Evolutionary conservation across 441 rosid genomes (phyloP).

Genomic region (Brassica balearica): DNA sequence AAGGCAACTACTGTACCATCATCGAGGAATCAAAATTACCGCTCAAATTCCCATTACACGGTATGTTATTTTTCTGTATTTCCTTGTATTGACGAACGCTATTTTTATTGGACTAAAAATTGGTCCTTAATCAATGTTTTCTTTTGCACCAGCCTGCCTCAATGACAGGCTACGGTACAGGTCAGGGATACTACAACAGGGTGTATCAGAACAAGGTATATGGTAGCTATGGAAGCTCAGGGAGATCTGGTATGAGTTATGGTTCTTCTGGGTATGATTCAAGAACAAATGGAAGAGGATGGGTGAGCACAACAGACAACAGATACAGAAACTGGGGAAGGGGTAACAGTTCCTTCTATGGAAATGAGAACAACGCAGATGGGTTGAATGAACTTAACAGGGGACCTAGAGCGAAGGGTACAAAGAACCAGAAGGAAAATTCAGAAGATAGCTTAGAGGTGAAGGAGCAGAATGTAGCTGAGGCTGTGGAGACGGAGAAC

Average conservation of each 20-base stretch:
- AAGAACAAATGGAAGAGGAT: conserved; percentile 65
- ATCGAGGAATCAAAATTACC: conserved; percentile 68
- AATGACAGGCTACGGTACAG: conserved; percentile 57
- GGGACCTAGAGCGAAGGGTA: conserved; percentile 85
- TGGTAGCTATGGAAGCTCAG: conserved; percentile 67
- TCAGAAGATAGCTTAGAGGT: conserved; percentile 37
- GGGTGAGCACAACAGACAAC: conserved; percentile 59
- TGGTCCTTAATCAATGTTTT: not conserved
- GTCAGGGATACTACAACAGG: conserved; percentile 66
- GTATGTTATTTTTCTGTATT: conserved; percentile 42
- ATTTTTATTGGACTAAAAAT: not conserved
- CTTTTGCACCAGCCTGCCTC: conserved; percentile 57
- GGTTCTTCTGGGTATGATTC: conserved; percentile 72
- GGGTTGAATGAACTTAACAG: conserved; percentile 88
- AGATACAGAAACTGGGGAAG: conserved; percentile 73
- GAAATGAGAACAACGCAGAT: conserved; percentile 62
- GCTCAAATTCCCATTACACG: conserved; percentile 62
- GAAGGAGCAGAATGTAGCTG: conserved; percentile 53
- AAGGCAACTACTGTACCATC: conserved; percentile 58
- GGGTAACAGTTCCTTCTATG: conserved; percentile 56
- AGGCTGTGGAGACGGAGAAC: conserved; percentile 44
- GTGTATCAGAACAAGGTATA: conserved; percentile 70
- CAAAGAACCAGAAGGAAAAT: conserved; percentile 64
- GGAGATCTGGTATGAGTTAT: conserved; percentile 65
- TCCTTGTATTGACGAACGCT: not conserved